Base-by-base conservation (phyloP, 1,139 yeast species). In the Taphrina flavorubra region DNA sequence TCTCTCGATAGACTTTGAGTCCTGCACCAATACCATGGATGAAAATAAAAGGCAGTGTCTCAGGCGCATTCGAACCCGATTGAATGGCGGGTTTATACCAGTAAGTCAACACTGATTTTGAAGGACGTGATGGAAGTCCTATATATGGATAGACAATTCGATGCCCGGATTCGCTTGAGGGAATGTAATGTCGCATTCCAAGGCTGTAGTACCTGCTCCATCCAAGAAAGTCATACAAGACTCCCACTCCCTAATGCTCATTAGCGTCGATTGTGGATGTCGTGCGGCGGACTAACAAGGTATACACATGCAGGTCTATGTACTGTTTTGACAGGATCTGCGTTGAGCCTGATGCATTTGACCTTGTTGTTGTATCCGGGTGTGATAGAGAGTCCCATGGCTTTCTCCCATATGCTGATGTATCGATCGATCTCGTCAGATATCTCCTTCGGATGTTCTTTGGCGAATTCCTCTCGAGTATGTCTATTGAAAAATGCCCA, bases 11-110 rank as follows among this genome's bases (percentile, higher is more conserved):
- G 34, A 65, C 56, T 34, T 65, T 56, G 16, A 68, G 68, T 13
- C 70, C 70, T 34, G 66, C 68, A 13, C 70, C 70, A 31, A 68
- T 68, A 36, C 70, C 70, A 40, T 68, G 70, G 13, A 68, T 58
- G 47, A 68, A 53, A 34, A 68, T 49, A 25, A 68, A 25, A 4
- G 70, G 70, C 4, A 68, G 59, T 34, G 34, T 61, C 31, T 58
- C 63, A 1, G 47, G 11, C 37, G 57, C 58, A 3, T 42, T 58
- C 18, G 42, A n/a, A n/a, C 47, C 34, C 16, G 49, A 37, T n/a
- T 55, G 46, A 11, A 60, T 34, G 51, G 64, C 42, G 16, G 66
- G 61, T 31, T 36, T 53, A 65, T 64, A 68, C 70, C 68, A 65
- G 25, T 58, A 58, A 16, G 66, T 44, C 56, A 64, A 37, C 40